Conservation (phyloP, 768 basidiomycete genomes). For the Hygrophorus pudorinus region DNA sequence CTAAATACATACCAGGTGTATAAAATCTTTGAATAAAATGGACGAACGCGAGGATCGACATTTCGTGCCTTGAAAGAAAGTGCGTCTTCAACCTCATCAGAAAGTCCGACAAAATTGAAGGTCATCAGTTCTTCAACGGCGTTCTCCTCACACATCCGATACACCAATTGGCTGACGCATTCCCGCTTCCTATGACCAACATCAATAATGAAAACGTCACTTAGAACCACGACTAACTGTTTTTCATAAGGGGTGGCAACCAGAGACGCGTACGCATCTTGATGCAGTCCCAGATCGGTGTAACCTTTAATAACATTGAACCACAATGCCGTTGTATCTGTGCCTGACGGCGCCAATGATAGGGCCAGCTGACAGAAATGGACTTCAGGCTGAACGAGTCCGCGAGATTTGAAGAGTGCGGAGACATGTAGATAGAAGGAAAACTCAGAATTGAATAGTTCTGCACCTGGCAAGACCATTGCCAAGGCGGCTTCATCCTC, state of each 20-base stretch:
- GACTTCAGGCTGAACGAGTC: conserved; percentile 51
- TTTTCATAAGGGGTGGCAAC: conserved; percentile 65
- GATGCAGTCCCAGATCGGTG: conserved; percentile 64
- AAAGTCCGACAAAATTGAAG: conserved; percentile 78
- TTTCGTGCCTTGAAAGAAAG: conserved; percentile 91
- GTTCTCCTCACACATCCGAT: conserved; percentile 87
- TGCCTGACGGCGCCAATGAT: conserved; percentile 45
- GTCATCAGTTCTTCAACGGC: conserved; percentile 69
- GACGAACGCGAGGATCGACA: conserved; percentile 75
- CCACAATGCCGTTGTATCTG: conserved; percentile 68
- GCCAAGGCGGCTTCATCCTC: conserved; percentile 60
- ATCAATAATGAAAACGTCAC: conserved; percentile 1
- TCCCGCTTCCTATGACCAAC: conserved; percentile 58
- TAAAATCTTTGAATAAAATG: conserved; percentile 84
- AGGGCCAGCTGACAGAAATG: conserved; percentile 74
- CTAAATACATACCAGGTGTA: conserved; percentile 87
- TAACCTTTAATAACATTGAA: conserved; percentile 66
- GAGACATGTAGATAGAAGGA: conserved; percentile 73
- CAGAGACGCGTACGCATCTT: conserved; percentile 80
- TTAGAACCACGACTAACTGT: conserved; percentile 46
- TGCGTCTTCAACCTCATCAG: conserved; percentile 79
- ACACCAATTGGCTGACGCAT: conserved; percentile 71
- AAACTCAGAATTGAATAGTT: conserved; percentile 50
- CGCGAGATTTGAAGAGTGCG: conserved; percentile 57
- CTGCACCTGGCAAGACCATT: conserved; percentile 48